Evolutionary conservation across 2,329 filamentous ascomycete genomes (phyloP), one percentile per base, ranked within the genome.

Genomic region (Alternaria triticina): DNA sequence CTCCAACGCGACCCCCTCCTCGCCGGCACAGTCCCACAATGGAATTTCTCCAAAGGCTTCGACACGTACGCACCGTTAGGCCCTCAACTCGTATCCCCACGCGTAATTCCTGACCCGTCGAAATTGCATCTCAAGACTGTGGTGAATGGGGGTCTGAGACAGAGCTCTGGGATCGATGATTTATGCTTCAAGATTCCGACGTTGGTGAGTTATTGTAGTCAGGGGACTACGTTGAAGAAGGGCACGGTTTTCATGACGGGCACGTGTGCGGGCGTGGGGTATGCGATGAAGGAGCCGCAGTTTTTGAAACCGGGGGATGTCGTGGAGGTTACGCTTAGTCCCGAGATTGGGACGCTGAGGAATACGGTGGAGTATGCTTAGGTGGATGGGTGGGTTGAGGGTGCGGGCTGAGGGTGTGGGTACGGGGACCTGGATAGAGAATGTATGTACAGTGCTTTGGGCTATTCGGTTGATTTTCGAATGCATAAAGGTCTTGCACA

Each of bases 31-130:
- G 83, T 88, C 0, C 86, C 86, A 0, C 87, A 89, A 70, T 88
- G 85, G 84, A 82, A 83, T 0, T 88, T 87, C 65, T 83, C 80
- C 15, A 88, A 88, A 67, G 84, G 85, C 0, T 88, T 88, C 57
- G 86, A 89, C 65, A 86, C 82, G 0, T 88, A 81, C 65, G 84
- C 84, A 0, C 87, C 86, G 0, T 59, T 88, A 0, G 86, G 86
- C 0, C 86, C 86, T 0, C 78, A 77, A 40, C 74, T 88, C 1
- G 83, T 88, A 0, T 76, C 77, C 1, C 74, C 77, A 0, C 73
- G 74, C 1, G 59, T 86, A 0, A 71, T 88, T 0, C 70, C 75
- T 0, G 82, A 86, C 55, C 84, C 85, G 1, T 73, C 70, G 2
- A 68, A 73, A 15, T 74, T 88, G 46, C 71, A 75, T 0, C 68